Conservation (phyloP, 208 protist species). For the Plasmodiophora brassicae region DNA sequence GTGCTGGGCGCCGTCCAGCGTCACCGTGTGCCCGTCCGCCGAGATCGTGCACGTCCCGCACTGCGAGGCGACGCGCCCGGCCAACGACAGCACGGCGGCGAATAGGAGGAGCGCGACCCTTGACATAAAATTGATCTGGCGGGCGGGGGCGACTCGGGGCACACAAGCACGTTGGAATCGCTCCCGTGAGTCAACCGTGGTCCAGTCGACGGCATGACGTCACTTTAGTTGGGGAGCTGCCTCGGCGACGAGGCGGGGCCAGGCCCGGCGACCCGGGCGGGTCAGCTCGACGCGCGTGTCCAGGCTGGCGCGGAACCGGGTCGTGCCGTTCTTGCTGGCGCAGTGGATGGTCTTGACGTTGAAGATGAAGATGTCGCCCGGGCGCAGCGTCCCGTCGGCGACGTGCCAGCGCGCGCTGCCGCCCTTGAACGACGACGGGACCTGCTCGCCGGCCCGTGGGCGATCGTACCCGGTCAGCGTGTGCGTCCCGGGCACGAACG, state of each 20-base stretch:
- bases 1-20: slow-evolving; percentile 3
- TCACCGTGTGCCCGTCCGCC: background rate
- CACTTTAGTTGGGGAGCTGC: no score
- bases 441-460: background rate
- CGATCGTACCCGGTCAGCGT: background rate
- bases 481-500: background rate
- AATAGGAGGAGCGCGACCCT: no score
- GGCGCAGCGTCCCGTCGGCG: background rate
- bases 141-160: no score
- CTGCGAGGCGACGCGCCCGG: no score
- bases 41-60: background rate
- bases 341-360: background rate
- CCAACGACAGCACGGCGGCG: no score
- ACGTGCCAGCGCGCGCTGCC: background rate
- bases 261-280: background rate
- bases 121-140: no score
- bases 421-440: background rate
- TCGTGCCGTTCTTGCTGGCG: background rate
- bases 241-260: background rate
- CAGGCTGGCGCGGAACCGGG: background rate
- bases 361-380: background rate
- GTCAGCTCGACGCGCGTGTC: background rate
- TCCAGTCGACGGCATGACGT: no score
- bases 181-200: no score
- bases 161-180: no score